A percentile compares a stretch with the other conserved stretches of the same genome.
Conservation (phyloP, 805 yeast species). For the Myxozyma sirexii region DNA sequence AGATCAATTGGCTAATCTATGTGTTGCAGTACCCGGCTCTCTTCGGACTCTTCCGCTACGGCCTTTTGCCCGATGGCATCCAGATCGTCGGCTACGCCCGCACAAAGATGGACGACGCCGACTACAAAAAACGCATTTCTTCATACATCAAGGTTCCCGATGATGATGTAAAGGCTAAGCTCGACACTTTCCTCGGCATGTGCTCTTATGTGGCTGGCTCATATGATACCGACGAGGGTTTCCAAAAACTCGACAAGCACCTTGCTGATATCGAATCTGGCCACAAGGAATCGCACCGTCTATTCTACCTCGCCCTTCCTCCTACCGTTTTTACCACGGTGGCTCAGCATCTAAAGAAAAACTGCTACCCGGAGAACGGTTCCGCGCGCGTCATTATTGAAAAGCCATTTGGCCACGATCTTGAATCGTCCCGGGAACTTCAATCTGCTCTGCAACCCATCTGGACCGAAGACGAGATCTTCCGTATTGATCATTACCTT, state of each 20-base stretch:
- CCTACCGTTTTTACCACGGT: conserved; percentile 88
- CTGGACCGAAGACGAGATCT: conserved; percentile 87
- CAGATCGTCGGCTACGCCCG: conserved; percentile 92
- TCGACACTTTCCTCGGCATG: conserved; percentile 65
- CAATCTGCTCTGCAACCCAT: conserved; percentile 80
- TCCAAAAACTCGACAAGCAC: conserved; percentile 53
- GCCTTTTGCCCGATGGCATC: conserved; percentile 68
- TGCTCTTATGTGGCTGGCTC: conserved; percentile 73
- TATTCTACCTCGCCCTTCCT: conserved; percentile 92
- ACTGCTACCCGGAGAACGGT: conserved; percentile 66
- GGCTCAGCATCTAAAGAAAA: conserved; percentile 68
- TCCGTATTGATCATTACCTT: conserved; percentile 94
- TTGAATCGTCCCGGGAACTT: conserved; percentile 72
- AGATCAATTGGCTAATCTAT: neutral
- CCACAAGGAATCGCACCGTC: conserved; percentile 64
- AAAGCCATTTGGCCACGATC: conserved; percentile 96
- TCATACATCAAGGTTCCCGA: conserved; percentile 62
- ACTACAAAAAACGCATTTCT: conserved; percentile 66
- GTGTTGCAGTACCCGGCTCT: conserved; percentile 46
- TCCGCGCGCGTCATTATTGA: conserved; percentile 83
- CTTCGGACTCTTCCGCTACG: conserved; percentile 60
- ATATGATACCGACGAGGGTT: conserved; percentile 83
- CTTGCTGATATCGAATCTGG: conserved; percentile 64
- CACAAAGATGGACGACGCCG: conserved; percentile 67
- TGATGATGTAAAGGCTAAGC: conserved; percentile 45